Percentiles rank a stretch among this genome's conserved stretches.
Evolutionary conservation across 495 filamentous ascomycete genomes (phyloP).

Genomic region (Daldinia loculata): DNA sequence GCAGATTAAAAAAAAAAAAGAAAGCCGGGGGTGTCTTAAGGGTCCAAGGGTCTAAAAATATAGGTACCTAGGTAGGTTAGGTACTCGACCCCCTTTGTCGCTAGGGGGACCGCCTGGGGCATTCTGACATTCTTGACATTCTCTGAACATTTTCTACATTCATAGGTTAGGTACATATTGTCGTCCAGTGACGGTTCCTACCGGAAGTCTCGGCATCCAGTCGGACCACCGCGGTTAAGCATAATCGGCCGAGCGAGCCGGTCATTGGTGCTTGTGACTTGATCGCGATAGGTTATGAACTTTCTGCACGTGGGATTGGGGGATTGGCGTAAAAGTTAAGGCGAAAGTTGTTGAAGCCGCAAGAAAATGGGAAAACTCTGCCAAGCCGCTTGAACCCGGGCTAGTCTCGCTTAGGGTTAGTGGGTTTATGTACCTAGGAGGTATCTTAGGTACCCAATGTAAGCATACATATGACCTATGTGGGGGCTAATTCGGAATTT

Average conservation of each 20-base stretch:
- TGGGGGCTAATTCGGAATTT: not conserved
- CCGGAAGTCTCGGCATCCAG: conserved; percentile 40
- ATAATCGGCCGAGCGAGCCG: conserved; percentile 9
- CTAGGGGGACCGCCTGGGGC: not conserved
- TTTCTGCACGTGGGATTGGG: not conserved
- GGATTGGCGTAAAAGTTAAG: not conserved
- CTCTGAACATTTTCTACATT: not conserved
- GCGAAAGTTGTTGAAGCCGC: not conserved
- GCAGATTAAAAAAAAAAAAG: not conserved
- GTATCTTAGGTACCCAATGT: too few species aligned
- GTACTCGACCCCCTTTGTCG: not conserved
- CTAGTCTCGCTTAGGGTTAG: not conserved
- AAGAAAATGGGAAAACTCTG: not conserved
- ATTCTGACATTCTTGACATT: not conserved
- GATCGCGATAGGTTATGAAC: not conserved
- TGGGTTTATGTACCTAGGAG: not conserved
- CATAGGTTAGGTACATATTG: not conserved
- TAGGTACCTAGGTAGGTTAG: too few species aligned
- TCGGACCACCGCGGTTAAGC: conserved; percentile 27
- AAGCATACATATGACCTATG: too few species aligned
- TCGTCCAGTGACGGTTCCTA: conserved; percentile 5
- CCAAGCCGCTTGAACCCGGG: not conserved
- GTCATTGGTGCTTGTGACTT: conserved; percentile 12
- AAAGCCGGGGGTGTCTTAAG: conserved; percentile 4
- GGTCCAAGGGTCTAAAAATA: conserved; percentile 5